phyloP scores from a whole-genome alignment of 495 filamentous ascomycete species.

The Penicillium arizonense region DNA sequence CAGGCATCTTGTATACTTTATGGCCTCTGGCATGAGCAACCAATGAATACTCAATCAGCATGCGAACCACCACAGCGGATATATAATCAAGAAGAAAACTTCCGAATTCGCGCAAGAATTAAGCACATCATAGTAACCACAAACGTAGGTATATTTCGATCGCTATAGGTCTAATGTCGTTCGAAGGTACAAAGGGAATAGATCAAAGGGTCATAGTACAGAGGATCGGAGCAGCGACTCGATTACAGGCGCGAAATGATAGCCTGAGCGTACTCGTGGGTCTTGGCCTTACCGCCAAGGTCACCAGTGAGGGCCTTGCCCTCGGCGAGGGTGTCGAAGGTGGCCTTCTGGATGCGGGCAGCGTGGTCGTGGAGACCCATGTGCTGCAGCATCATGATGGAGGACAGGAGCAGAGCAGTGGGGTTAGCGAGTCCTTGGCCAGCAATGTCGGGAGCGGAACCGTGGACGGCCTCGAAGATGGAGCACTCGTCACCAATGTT shows the following conservation, averaged over 20 bases:
- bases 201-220: conserved; percentile 42
- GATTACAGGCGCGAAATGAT: conserved; percentile 82
- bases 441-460: conserved; percentile 95
- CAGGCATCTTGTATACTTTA: neutral
- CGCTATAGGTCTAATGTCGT: conserved; percentile 45
- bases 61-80: neutral
- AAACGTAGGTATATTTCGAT: conserved; percentile 41
- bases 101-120: neutral
- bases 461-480: conserved; percentile 99
- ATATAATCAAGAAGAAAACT: neutral
- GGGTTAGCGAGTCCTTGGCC: conserved; percentile 95
- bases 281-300: conserved; percentile 91
- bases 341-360: conserved; percentile 84
- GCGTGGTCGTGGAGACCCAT: conserved; percentile 90
- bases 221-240: conserved; percentile 21
- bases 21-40: neutral
- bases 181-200: conserved; percentile 39
- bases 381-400: conserved; percentile 99
- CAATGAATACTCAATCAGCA: neutral
- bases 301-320: conserved; percentile 95
- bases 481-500: conserved; percentile 99
- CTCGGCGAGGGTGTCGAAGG: conserved; percentile 90
- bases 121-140: conserved; percentile 24
- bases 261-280: conserved; percentile 83
- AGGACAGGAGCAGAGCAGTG: conserved; percentile 84